These are phyloP conservation scores for Rhodotorula sp. DNA, from an alignment of 1,284 basidiomycete species.

Conservation along the genomic window DNA sequence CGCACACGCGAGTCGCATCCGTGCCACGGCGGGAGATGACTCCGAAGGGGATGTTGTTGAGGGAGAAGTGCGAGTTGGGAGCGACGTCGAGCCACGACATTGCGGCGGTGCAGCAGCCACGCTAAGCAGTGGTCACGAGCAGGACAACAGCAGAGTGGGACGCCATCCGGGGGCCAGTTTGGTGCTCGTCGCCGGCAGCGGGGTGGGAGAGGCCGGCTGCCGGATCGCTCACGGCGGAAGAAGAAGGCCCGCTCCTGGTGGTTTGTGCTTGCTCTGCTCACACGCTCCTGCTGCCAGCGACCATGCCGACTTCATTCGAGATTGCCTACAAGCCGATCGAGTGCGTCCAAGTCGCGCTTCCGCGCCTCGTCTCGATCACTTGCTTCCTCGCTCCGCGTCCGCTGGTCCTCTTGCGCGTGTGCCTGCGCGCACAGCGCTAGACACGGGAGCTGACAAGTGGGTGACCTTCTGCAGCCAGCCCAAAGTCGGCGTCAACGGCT, in stretches of 20 bases:
- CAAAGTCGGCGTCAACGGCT: slow-evolving; percentile 16
- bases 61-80: slow-evolving; percentile 40
- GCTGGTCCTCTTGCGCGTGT: too few relatives aligned
- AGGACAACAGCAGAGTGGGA: not conserved
- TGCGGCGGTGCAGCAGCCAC: not conserved
- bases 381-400: not conserved
- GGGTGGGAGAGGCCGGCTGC: not conserved
- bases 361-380: not conserved
- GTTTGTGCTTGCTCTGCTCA: not conserved
- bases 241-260: too few relatives aligned
- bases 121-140: not conserved
- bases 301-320: slow-evolving; percentile 7
- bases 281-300: not conserved
- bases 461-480: not conserved
- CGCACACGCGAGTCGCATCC: slow-evolving; percentile 17
- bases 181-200: not conserved
- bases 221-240: not conserved
- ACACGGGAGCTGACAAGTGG: not conserved
- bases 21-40: slow-evolving; percentile 31
- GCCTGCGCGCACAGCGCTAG: too few relatives aligned
- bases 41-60: slow-evolving; percentile 44
- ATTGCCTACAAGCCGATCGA: slow-evolving; percentile 22
- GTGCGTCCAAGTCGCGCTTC: not conserved
- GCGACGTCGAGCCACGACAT: slow-evolving; percentile 22
- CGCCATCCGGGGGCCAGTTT: not conserved